Percentiles rank a stretch among this genome's conserved stretches.
Conservation (phyloP, 805 yeast species). For the Nakazawaea sp. region DNA sequence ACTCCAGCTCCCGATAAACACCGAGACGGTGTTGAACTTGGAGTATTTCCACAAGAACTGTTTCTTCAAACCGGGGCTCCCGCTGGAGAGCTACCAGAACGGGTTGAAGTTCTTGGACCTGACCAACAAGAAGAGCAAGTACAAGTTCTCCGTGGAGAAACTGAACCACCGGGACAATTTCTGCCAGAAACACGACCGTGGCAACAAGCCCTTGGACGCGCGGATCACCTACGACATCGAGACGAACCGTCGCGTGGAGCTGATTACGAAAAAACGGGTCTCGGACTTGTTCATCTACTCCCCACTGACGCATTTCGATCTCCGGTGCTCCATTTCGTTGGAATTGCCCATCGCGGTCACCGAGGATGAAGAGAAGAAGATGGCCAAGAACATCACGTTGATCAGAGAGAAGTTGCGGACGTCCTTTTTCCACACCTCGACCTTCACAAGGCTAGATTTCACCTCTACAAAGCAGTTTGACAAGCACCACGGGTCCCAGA, state of each 20-base stretch:
- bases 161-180: slow-evolving; percentile 58
- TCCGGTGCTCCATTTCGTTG: slow-evolving; percentile 65
- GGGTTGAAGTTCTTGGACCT: slow-evolving; percentile 47
- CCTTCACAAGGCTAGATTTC: slow-evolving; percentile 66
- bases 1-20: slow-evolving; percentile 56
- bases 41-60: slow-evolving; percentile 49
- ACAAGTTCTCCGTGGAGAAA: slow-evolving; percentile 45
- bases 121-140: slow-evolving; percentile 38
- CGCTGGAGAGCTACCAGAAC: slow-evolving; percentile 53
- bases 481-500: slow-evolving; percentile 14
- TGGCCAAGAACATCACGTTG: slow-evolving; percentile 38
- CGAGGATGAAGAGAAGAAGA: slow-evolving; percentile 45
- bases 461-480: slow-evolving; percentile 43
- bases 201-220: slow-evolving; percentile 56
- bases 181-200: slow-evolving; percentile 54
- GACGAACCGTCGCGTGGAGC: slow-evolving; percentile 61
- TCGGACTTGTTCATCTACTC: slow-evolving; percentile 64
- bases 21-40: slow-evolving; percentile 51
- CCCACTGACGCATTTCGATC: slow-evolving; percentile 74
- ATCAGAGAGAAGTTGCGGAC: slow-evolving; percentile 68
- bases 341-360: slow-evolving; percentile 66
- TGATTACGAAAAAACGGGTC: slow-evolving; percentile 69
- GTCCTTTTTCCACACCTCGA: slow-evolving; percentile 66
- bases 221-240: slow-evolving; percentile 62
- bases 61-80: slow-evolving; percentile 59